A percentile compares a stretch with the other conserved stretches of the same genome.
These are phyloP conservation scores for Claviceps sp. DNA, from an alignment of 2,329 filamentous ascomycete genomes.

Conservation along the genomic window DNA sequence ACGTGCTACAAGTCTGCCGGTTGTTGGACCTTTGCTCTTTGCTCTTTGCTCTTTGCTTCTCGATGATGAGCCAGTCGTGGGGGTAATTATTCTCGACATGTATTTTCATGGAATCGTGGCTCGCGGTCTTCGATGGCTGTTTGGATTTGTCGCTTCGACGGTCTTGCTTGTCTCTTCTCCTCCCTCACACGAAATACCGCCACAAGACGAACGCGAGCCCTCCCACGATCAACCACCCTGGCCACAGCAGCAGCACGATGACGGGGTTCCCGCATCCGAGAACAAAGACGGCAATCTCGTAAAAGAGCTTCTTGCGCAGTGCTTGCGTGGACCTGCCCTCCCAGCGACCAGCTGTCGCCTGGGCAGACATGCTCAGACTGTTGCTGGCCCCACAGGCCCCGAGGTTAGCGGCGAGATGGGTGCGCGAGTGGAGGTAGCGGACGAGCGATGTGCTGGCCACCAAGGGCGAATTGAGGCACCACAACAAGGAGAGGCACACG, in stretches of 20 bases:
- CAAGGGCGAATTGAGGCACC: no score
- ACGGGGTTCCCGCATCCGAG: slow-evolving; percentile 36
- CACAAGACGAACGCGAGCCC: slow-evolving; percentile 21
- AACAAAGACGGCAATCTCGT: slow-evolving; percentile 37
- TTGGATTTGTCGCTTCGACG: no score
- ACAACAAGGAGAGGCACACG: slow-evolving; percentile 10
- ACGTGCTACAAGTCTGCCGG: neutral
- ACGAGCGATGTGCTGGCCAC: no score
- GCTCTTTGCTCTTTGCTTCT: neutral
- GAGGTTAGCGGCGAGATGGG: no score
- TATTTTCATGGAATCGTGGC: neutral
- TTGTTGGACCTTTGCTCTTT: neutral
- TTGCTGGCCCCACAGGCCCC: slow-evolving; percentile 5
- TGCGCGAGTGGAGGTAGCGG: no score
- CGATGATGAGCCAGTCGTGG: neutral
- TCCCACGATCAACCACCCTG: slow-evolving; percentile 38
- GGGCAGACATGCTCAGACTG: slow-evolving; percentile 15
- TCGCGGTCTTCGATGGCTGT: neutral
- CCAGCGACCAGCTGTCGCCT: slow-evolving; percentile 20
- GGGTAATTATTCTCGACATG: neutral
- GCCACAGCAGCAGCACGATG: slow-evolving; percentile 41
- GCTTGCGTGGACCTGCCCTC: slow-evolving; percentile 21
- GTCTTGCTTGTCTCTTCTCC: neutral
- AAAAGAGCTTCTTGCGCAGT: slow-evolving; percentile 33
- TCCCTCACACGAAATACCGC: slow-evolving; percentile 17